phyloP scores from a whole-genome alignment of 208 protist species.

The Novymonas esmeraldas region DNA sequence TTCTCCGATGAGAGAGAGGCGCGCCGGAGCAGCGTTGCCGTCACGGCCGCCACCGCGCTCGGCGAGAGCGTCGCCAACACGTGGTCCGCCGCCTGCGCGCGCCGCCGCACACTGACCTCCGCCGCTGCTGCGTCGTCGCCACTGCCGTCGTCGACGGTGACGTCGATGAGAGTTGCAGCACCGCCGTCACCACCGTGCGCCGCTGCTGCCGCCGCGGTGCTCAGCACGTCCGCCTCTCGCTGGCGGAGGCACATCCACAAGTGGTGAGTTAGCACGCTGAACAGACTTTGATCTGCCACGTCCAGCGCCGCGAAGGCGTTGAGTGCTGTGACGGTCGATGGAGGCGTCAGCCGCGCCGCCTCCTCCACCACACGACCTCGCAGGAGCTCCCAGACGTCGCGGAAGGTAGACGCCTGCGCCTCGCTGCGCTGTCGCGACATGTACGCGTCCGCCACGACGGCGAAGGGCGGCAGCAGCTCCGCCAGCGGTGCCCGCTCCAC shows the following conservation, averaged over 20 bases:
- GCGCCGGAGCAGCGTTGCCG: slow-evolving; percentile 44
- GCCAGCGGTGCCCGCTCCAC: slow-evolving; percentile 51
- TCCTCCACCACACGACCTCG: slow-evolving; percentile 59
- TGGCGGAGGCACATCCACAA: slow-evolving; percentile 46
- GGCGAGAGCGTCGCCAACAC: slow-evolving; percentile 47
- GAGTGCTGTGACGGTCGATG: slow-evolving; percentile 51
- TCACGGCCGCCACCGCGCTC: slow-evolving; percentile 63
- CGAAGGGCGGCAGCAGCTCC: slow-evolving; percentile 61
- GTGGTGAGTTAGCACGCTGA: slow-evolving; percentile 55
- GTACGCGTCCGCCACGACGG: slow-evolving; percentile 66
- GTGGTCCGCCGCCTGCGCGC: slow-evolving; percentile 21
- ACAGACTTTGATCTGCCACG: slow-evolving; percentile 56
- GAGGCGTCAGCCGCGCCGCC: slow-evolving; percentile 15
- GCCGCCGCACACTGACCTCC: slow-evolving; percentile 8
- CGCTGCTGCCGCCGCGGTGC: slow-evolving; percentile 9
- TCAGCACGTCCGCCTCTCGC: background rate
- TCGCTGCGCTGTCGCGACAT: slow-evolving; percentile 46
- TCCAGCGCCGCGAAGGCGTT: slow-evolving; percentile 83
- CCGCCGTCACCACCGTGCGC: no score
- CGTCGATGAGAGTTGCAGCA: no score
- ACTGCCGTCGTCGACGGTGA: background rate
- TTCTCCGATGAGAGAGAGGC: no score
- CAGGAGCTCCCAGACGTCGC: slow-evolving; percentile 82
- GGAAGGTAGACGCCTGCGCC: slow-evolving; percentile 59
- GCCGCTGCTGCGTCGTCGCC: background rate